Conservation (phyloP, 2,329 filamentous ascomycete genomes). For the Beauveria australis region DNA sequence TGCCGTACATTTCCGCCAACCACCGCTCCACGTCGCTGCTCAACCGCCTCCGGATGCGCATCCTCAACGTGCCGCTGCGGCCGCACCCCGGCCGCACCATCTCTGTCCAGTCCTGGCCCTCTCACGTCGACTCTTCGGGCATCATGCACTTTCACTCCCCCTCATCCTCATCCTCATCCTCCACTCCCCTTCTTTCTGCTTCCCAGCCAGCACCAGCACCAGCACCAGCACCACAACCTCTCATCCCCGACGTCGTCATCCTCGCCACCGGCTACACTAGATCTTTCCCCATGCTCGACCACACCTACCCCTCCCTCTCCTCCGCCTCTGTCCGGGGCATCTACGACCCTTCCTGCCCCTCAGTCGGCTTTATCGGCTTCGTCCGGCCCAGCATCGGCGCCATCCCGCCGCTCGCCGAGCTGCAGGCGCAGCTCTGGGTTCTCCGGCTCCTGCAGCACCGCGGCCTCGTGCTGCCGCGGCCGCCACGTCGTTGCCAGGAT, state of each 20-base stretch:
- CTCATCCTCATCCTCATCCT: too few relatives aligned
- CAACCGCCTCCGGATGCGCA: constrained; percentile 26
- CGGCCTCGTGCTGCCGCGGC: constrained; percentile 17
- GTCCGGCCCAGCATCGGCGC: constrained; percentile 37
- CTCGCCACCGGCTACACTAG: constrained; percentile 39
- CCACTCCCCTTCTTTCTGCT: too few relatives aligned
- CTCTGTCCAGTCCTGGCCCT: constrained; percentile 36
- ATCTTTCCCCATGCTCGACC: constrained; percentile 31
- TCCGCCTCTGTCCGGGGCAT: constrained; percentile 45
- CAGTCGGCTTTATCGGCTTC: constrained; percentile 39
- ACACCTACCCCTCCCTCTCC: constrained; percentile 33
- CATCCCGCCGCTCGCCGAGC: constrained; percentile 39
- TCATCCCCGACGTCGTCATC: constrained; percentile 33
- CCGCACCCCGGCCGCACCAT: constrained; percentile 32
- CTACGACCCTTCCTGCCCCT: constrained; percentile 33
- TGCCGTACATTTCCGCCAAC: constrained; percentile 33
- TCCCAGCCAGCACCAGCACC: constrained; percentile 7
- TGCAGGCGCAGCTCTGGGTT: constrained; percentile 41
- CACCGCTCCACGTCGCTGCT: constrained; percentile 24
- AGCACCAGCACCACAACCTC: neutral
- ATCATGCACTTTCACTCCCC: constrained; percentile 23
- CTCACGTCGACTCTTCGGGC: constrained; percentile 27
- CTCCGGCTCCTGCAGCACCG: constrained; percentile 27
- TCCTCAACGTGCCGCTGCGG: constrained; percentile 32
- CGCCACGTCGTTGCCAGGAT: neutral